Evolutionary conservation across 2,329 filamentous ascomycete genomes (phyloP).

Genomic region (Fusarium newnesense): DNA sequence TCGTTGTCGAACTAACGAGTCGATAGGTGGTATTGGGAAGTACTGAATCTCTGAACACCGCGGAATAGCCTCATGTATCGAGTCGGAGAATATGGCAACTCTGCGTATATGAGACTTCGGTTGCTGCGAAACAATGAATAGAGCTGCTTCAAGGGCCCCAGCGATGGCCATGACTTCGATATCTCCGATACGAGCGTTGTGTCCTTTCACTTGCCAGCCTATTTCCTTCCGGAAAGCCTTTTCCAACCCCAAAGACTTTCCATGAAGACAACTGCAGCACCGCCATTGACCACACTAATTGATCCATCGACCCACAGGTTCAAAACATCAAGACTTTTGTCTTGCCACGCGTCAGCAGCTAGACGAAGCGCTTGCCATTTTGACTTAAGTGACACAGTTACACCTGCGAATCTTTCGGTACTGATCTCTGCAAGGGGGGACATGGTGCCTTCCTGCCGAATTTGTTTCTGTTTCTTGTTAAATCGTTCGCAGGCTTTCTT

Average conservation of each 20-base stretch:
- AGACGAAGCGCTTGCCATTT: background rate
- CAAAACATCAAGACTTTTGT: background rate
- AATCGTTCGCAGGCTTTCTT: background rate
- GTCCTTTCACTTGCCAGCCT: background rate
- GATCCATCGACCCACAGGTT: background rate
- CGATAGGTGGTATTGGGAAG: background rate
- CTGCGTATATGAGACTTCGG: background rate
- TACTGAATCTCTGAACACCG: background rate
- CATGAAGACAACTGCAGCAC: background rate
- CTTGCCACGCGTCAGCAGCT: background rate
- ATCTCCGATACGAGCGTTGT: background rate
- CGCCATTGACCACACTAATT: background rate
- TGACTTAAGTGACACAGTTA: background rate
- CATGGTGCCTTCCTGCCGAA: background rate
- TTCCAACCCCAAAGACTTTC: background rate
- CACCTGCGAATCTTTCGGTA: background rate
- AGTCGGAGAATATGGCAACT: slow-evolving; percentile 5
- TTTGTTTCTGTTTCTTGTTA: background rate
- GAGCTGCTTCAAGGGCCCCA: slow-evolving; percentile 2
- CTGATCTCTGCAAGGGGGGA: background rate
- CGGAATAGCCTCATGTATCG: background rate
- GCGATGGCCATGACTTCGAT: background rate
- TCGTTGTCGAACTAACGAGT: background rate
- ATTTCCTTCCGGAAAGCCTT: background rate
- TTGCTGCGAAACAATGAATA: background rate